Base-by-base conservation (phyloP, 352 stramenopile species). In the Globisporangium lucens region DNA sequence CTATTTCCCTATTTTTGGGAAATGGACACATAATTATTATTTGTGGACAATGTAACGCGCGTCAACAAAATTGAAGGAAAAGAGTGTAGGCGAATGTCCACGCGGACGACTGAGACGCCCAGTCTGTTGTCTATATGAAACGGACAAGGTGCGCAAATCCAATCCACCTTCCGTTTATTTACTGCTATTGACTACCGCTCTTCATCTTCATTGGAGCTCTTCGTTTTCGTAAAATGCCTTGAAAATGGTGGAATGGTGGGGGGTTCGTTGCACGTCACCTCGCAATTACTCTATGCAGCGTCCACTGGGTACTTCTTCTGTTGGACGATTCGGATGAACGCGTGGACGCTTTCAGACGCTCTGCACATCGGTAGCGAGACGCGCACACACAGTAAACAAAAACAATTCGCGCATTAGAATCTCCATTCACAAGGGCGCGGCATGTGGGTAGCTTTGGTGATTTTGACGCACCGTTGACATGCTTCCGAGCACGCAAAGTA, bases 401-500 rank as follows among this genome's bases (percentile, higher is more conserved):
- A 49, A 5, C 27, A n/a, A 10, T n/a, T n/a, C 13, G 22, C 41
- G 15, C 4, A 17, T 49, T 5, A 49, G 15, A 49, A 49, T 17
- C 4, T 22, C 7, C 41, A 49, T 49, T 49, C 38, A 43, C 36
- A 15, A 43, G 36, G 36, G 12, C 36, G 15, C 10, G 4, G 8
- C 36, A 15, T 43, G 36, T 9, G 36, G 36, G 36, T 4, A 43
- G 10, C 24, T 43, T 43, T 43, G 36, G 15, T 22, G 15, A 8
- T 0, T 27, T 13, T 20, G 10, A 30, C 71, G 33, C 43, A 94
- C 86, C 87, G 73, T 51, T 90, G 82, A 12, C 87, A 95, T 29
- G 86, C 86, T 63, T 95, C 87, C 0, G 83, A 91, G 53, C 83
- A 89, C 30, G 87, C 83, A 73, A 95, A 95, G 64, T 91, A 95